Conservation (phyloP, 2,329 filamentous ascomycete genomes). For the Sporothrix mexicana region DNA sequence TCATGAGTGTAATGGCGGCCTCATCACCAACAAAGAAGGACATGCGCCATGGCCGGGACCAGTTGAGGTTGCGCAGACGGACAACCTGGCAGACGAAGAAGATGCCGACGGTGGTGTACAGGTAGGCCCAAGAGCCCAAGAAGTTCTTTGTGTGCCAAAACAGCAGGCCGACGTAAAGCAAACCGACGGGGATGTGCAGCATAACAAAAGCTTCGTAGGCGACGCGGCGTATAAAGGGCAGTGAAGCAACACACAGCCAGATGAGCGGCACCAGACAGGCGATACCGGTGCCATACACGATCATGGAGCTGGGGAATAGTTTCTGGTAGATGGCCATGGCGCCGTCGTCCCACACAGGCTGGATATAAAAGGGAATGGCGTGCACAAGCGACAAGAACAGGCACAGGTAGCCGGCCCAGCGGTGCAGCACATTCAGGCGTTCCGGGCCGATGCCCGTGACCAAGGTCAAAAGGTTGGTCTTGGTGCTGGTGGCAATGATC, state of each 20-base stretch:
- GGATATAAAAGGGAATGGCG: constrained; percentile 86
- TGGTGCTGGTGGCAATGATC: constrained; percentile 89
- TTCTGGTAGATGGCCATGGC: constrained; percentile 72
- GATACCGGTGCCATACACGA: constrained; percentile 80
- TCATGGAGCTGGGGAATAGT: constrained; percentile 72
- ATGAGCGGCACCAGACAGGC: constrained; percentile 80
- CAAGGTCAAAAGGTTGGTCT: constrained; percentile 82
- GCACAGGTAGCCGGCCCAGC: constrained; percentile 88
- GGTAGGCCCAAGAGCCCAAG: constrained; percentile 86
- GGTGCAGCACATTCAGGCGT: constrained; percentile 87
- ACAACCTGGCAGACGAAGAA: constrained; percentile 76
- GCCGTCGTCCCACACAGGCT: constrained; percentile 81
- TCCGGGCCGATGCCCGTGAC: constrained; percentile 92
- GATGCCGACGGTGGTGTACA: constrained; percentile 80
- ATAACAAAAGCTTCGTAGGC: constrained; percentile 87
- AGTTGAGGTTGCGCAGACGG: constrained; percentile 86
- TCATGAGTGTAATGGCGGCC: constrained; percentile 84
- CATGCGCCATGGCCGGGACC: constrained; percentile 79
- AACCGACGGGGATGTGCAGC: constrained; percentile 80
- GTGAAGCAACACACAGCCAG: constrained; percentile 83
- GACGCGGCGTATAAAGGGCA: constrained; percentile 75
- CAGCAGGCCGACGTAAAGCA: constrained; percentile 80
- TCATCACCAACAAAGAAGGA: constrained; percentile 90
- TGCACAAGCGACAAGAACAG: constrained; percentile 83
- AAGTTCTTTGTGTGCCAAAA: constrained; percentile 98